Conservation (phyloP, 1,284 basidiomycete genomes). For the Puccinia triticina region DNA sequence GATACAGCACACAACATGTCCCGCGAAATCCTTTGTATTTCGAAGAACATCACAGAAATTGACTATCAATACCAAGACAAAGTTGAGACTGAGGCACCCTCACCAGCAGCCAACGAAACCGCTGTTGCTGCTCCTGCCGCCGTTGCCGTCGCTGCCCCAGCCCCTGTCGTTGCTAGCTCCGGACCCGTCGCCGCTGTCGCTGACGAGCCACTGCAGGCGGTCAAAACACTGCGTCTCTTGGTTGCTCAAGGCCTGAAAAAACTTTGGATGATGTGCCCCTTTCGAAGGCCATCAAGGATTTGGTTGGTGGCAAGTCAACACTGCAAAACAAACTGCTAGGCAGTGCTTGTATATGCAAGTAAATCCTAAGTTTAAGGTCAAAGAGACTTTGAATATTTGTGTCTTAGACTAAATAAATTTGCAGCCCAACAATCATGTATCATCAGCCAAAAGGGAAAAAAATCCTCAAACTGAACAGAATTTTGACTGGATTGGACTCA, state of each 20-base stretch:
- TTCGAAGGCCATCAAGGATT: conserved; percentile 94
- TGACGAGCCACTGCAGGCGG: conserved; percentile 86
- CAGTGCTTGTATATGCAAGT: too few species aligned
- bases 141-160: conserved; percentile 59
- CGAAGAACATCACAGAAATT: conserved; percentile 93
- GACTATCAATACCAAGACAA: conserved; percentile 99
- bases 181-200: conserved; percentile 75
- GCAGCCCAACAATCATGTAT: too few species aligned
- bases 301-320: conserved; percentile 97
- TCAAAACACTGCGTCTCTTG: conserved; percentile 83
- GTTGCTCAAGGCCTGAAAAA: conserved; percentile 99
- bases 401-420: too few species aligned
- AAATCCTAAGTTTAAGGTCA: too few species aligned
- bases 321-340: conserved; percentile 95
- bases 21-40: too few species aligned
- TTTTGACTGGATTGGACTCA: too few species aligned
- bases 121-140: conserved; percentile 59
- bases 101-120: conserved; percentile 57
- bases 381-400: too few species aligned
- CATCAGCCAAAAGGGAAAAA: too few species aligned
- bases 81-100: conserved; percentile 56
- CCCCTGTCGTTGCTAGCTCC: conserved; percentile 60
- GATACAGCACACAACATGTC: conserved; percentile 93
- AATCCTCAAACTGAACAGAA: too few species aligned
- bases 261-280: conserved; percentile 81